Percentiles rank a stretch among this genome's conserved stretches.
phyloP scores from a whole-genome alignment of 2,329 filamentous ascomycete genomes.

The Penicillium sp. region DNA sequence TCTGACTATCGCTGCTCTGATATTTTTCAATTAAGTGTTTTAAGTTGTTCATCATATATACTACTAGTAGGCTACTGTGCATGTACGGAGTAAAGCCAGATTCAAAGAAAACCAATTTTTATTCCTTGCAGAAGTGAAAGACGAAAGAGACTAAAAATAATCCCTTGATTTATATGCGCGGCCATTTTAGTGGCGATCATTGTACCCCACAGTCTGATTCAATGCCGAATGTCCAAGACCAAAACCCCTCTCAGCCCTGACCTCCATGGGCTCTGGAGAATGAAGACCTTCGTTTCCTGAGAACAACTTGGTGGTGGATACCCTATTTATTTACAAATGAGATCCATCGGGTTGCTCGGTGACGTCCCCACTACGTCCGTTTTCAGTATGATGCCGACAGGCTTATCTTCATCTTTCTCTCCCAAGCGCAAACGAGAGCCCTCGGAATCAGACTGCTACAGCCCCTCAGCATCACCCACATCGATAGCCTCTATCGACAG shows the following conservation, averaged over 20 bases:
- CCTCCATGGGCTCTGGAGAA: slow-evolving; percentile 15
- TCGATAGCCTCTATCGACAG: slow-evolving; percentile 33
- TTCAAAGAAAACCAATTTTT: neutral
- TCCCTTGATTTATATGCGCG: neutral
- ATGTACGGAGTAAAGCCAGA: neutral
- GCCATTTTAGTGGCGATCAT: slow-evolving; percentile 4
- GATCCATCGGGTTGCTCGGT: slow-evolving; percentile 12
- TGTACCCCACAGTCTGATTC: slow-evolving; percentile 12
- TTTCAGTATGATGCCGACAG: slow-evolving; percentile 31
- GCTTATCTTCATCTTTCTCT: slow-evolving; percentile 27
- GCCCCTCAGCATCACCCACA: slow-evolving; percentile 33
- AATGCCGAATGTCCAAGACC: slow-evolving; percentile 21
- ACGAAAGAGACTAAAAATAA: neutral
- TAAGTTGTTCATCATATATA: slow-evolving; percentile 1
- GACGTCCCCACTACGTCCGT: slow-evolving; percentile 23
- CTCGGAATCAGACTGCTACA: slow-evolving; percentile 31
- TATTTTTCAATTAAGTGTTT: slow-evolving; percentile 13
- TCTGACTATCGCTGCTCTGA: slow-evolving; percentile 15
- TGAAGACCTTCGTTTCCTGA: slow-evolving; percentile 12
- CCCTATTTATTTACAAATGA: slow-evolving; percentile 8
- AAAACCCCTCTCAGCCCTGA: slow-evolving; percentile 20
- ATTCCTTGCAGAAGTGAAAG: neutral
- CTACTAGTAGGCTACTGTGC: neutral
- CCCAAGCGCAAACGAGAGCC: slow-evolving; percentile 38
- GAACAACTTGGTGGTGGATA: slow-evolving; percentile 13